Evolutionary conservation across 805 yeast species (phyloP), one percentile per base, ranked within the genome.

Genomic region (Sugiyamaella chiloensis): DNA sequence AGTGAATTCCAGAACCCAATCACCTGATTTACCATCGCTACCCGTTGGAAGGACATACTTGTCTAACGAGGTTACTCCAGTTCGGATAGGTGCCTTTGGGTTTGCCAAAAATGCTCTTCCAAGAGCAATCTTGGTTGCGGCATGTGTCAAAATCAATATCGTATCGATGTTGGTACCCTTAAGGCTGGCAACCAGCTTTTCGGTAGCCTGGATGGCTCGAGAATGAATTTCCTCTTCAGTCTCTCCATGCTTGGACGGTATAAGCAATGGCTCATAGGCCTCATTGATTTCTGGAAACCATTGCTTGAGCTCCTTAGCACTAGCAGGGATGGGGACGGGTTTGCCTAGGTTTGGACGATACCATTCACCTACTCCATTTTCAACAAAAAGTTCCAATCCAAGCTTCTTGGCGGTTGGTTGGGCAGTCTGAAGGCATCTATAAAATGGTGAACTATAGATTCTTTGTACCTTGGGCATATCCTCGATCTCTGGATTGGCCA

Each of bases 331-430:
- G 79, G 11, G 79, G 70, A 1, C 71, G n/a, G 32, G 41, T 27
- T 53, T 14, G 19, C 34, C 16, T 57, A 96, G 71, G 37, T 78
- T 78, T n/a, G 79, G 80, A 57, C 79, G 78, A 60, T 85, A 91
- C 95, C 96, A 89, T 67, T 93, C 97, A 19, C 96, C 95, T 21
- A 91, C 73, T 0, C 97, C 98, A 45, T 82, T 68, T 58, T 93
- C 99, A 3, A 86, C 65, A 42, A 68, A 73, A 8, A 90, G 76
- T 9, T 80, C 78, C 29, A 85, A 56, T 4, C 73, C 80, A 12
- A 88, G 65, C 23, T 63, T 61, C 36, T 79, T 70, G 1, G 95
- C 80, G 11, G 83, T 72, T 1, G 96, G 95, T 8, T 74, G 66
- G 5, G 84, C 74, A 0, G 98, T 90, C 60, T 93, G 87, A 5